A percentile compares a stretch with the other conserved stretches of the same genome.
Evolutionary conservation across 176 grass and related monocot genomes (phyloP).

Genomic region (Cenchrus fungigraminus): DNA sequence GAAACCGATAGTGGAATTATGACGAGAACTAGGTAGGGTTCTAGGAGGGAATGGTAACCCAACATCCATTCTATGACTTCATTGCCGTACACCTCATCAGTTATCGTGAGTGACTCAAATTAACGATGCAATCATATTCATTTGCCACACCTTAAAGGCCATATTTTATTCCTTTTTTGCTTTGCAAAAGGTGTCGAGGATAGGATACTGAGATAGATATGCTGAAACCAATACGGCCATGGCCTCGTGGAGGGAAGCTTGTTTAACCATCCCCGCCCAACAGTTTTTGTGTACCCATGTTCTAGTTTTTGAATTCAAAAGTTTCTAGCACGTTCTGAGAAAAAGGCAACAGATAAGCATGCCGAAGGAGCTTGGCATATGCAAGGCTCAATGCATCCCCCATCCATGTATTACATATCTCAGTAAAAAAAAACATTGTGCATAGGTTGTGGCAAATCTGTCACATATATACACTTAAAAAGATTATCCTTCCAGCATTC

Average conservation of each 20-base stretch:
- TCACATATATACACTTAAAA: conserved; percentile 26
- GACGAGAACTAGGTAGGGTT: no score
- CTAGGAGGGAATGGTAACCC: background rate
- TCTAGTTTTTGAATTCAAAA: background rate
- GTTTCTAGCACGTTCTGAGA: background rate
- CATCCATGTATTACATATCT: conserved; percentile 22
- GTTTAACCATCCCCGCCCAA: background rate
- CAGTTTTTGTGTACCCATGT: background rate
- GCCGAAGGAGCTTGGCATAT: conserved; percentile 3
- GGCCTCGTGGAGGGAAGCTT: background rate
- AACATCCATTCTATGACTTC: conserved; percentile 21
- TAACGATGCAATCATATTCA: background rate
- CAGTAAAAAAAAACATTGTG: conserved; percentile 19
- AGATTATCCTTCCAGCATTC: conserved; percentile 36
- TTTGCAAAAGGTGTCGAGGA: background rate
- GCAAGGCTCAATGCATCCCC: background rate
- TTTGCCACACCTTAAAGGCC: background rate
- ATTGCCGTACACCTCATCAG: background rate
- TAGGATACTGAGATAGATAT: background rate
- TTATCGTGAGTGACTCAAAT: background rate
- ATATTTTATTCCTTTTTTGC: background rate
- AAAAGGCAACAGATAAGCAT: background rate
- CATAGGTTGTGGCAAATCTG: conserved; percentile 24
- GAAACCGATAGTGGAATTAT: conserved; percentile 12
- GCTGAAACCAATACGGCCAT: background rate